Base-by-base conservation (phyloP, 1,284 basidiomycete genomes). In the Puccinia horiana region DNA sequence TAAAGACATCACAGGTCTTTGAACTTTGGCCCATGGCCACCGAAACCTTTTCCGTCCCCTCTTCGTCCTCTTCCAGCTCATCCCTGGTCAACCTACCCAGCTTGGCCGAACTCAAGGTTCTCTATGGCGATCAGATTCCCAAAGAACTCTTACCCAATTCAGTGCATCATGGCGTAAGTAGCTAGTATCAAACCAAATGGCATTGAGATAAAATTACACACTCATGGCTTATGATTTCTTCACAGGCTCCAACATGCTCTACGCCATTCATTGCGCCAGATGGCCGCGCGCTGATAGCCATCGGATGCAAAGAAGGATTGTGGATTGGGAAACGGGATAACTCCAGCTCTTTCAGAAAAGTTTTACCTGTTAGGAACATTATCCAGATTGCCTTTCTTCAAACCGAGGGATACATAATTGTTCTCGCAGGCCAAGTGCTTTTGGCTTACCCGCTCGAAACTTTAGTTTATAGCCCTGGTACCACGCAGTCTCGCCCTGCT, bases 301-400 rank as follows among this genome's bases (percentile, higher is more conserved):
- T 98, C 84, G 96, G 96, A 29, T 97, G 95, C 87, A 92, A 93
- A 0, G 94, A 98, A 85, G 96, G 96, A 52, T 94, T 98, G 1
- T 98, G 95, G 94, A 96, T 98, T 84, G 96, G 96, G 0, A 92
- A 97, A 87, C 90, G 94, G 44, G 92, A 94, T 85, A 93, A 96
- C 86, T 92, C 95, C 0, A 88, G 90, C 86, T 96, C 95, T 6
- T 90, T 97, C 87, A 91, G 93, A 47, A 93, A 94, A 82, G 95
- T 98, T 29, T 88, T 98, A 18, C 94, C 96, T 86, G 89, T 97
- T 58, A 94, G 93, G 87, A 90, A 91, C 87, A 95, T 98, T 42
- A 94, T 94, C 6, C 95, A 97, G 85, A 94, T 94, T 86, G 94
- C 95, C 0, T 95, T 98, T 89, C 89, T 98, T 2, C 94, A 96